These are phyloP conservation scores for Phylloporus sp. DNA, from an alignment of 768 basidiomycete species.

Conservation along the genomic window DNA sequence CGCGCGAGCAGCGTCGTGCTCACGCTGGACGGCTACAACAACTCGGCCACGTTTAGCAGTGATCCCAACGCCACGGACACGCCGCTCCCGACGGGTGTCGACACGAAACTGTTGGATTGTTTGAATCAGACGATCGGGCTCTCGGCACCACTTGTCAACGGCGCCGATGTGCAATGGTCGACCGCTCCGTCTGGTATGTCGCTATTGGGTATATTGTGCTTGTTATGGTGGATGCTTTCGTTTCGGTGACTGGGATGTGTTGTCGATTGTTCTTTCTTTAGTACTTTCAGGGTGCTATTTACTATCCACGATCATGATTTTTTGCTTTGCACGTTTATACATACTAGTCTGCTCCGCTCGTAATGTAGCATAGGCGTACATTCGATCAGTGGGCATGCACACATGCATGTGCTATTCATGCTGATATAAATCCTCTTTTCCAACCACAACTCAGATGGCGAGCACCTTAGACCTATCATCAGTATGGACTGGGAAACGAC, in stretches of 20 bases:
- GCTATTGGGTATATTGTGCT: conserved; percentile 15
- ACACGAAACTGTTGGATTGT: conserved; percentile 47
- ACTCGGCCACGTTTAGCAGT: conserved; percentile 44
- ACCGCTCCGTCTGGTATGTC: neutral
- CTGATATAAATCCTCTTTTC: too few relatives aligned
- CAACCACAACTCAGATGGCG: too few relatives aligned
- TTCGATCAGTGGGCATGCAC: too few relatives aligned
- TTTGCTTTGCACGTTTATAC: neutral
- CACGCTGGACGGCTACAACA: conserved; percentile 62
- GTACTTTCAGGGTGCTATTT: neutral
- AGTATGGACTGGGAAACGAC: too few relatives aligned
- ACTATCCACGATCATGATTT: neutral
- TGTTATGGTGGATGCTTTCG: conserved; percentile 15
- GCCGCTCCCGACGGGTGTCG: conserved; percentile 49
- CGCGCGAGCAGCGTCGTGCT: conserved; percentile 60
- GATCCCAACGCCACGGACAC: conserved; percentile 40
- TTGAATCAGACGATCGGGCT: conserved; percentile 58
- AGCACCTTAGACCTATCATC: too few relatives aligned
- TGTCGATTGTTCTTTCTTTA: neutral
- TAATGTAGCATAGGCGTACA: too few relatives aligned
- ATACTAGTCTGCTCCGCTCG: neutral
- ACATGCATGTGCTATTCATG: too few relatives aligned
- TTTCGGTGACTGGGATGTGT: neutral
- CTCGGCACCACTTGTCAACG: conserved; percentile 52
- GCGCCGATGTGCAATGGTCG: conserved; percentile 19